A percentile compares a stretch with the other conserved stretches of the same genome.
These are phyloP conservation scores for Paraphysoderma sedebokerense DNA, from an alignment of 371 early-diverging fungal genomes.

Conservation along the genomic window DNA sequence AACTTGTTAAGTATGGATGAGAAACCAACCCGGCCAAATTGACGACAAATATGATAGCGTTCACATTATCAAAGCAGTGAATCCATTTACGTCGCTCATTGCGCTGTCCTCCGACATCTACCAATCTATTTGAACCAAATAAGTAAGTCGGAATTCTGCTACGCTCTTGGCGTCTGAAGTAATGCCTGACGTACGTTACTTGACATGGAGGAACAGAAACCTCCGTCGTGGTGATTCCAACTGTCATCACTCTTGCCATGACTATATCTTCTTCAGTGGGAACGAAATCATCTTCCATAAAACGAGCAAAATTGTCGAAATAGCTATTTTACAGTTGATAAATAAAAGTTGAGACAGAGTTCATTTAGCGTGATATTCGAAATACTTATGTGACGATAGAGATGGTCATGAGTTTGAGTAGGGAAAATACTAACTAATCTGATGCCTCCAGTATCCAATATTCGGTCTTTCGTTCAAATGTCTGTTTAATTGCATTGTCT, in stretches of 20 bases:
- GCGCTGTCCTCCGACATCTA: slow-evolving; percentile 8
- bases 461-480: neutral
- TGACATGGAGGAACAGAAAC: slow-evolving; percentile 2
- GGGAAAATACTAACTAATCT: neutral
- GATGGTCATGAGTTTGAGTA: neutral
- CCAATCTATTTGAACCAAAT: neutral
- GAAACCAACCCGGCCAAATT: slow-evolving; percentile 3
- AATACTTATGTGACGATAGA: neutral
- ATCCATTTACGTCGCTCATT: slow-evolving; percentile 10
- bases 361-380: too few relatives aligned
- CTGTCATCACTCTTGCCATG: slow-evolving; percentile 8
- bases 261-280: slow-evolving; percentile 7
- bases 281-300: slow-evolving; percentile 4
- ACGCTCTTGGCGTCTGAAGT: neutral
- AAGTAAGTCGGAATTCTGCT: neutral
- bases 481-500: neutral
- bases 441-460: slow-evolving; percentile 4
- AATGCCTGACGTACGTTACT: slow-evolving; percentile 1
- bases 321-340: neutral
- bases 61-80: slow-evolving; percentile 8
- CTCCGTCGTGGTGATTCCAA: slow-evolving; percentile 4
- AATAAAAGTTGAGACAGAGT: too few relatives aligned
- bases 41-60: slow-evolving; percentile 4
- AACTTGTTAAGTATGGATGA: too few relatives aligned
- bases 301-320: slow-evolving; percentile 7